Percentiles rank a stretch among this genome's conserved stretches.
phyloP scores from a whole-genome alignment of 108 stramenopile species.

The Cyclotella kingstonii region DNA sequence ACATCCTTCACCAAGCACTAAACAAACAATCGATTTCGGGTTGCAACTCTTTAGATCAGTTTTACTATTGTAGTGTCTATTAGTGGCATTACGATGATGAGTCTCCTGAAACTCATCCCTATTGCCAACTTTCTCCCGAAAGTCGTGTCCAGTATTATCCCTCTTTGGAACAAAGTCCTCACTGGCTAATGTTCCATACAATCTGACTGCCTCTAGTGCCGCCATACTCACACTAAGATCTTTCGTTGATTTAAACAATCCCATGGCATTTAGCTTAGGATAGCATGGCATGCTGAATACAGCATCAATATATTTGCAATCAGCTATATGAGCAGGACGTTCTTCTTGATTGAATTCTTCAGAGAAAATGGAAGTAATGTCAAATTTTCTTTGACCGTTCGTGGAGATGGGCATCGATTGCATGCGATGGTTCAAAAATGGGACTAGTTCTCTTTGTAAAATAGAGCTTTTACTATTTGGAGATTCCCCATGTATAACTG shows the following conservation, averaged over 20 bases:
- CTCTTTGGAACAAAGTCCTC: conserved; percentile 33
- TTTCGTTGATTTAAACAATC: conserved; percentile 13
- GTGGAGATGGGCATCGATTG: too few species aligned
- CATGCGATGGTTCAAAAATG: too few species aligned
- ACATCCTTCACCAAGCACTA: conserved; percentile 36
- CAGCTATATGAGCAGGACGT: conserved; percentile 34
- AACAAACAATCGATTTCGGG: conserved; percentile 35
- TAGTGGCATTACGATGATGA: not conserved
- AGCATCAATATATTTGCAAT: conserved; percentile 42
- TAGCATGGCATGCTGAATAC: conserved; percentile 36
- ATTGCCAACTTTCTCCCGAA: conserved; percentile 10
- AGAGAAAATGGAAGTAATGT: conserved; percentile 2
- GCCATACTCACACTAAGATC: conserved; percentile 44
- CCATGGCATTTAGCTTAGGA: conserved; percentile 35
- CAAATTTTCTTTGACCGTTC: too few species aligned
- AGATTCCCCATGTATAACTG: too few species aligned
- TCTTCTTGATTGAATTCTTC: conserved; percentile 14
- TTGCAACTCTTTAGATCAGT: not conserved
- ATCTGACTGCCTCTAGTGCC: conserved; percentile 35
- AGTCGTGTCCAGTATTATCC: too few species aligned
- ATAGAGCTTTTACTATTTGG: too few species aligned
- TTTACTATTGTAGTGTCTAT: not conserved
- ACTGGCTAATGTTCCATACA: conserved; percentile 32
- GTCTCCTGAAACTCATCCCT: not conserved
- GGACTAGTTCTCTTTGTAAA: too few species aligned